phyloP scores from a whole-genome alignment of 1,284 basidiomycete genomes.

The Spongiforma sp. region DNA sequence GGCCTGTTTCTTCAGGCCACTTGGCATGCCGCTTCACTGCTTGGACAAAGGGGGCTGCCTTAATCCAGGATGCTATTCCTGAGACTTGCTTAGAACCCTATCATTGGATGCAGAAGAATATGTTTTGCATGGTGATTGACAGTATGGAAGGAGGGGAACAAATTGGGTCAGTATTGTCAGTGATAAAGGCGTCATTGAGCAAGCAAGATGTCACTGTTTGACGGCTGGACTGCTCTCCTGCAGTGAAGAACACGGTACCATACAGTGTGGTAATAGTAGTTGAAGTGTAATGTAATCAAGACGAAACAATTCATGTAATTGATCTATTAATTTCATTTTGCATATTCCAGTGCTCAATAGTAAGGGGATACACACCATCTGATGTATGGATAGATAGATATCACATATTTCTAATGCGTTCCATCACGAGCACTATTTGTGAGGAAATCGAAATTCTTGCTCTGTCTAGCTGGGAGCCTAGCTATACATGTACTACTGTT shows the following conservation, averaged over 20 bases:
- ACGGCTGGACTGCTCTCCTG: background rate
- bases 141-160: background rate
- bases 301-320: too few species aligned
- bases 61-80: background rate
- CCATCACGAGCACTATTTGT: too few species aligned
- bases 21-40: background rate
- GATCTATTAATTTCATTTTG: too few species aligned
- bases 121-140: slow-evolving; percentile 5
- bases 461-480: too few species aligned
- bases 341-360: too few species aligned
- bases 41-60: background rate
- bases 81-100: background rate
- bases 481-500: too few species aligned
- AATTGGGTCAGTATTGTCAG: background rate
- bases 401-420: too few species aligned
- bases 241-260: background rate
- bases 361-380: too few species aligned
- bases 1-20: background rate
- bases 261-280: too few species aligned
- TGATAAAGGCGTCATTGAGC: background rate
- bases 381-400: too few species aligned
- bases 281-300: too few species aligned
- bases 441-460: too few species aligned
- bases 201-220: background rate
- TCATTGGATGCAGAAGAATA: background rate